Evolutionary conservation across 1,139 yeast genomes (phyloP).

Genomic region (Protomyces lactucae-debilis): DNA sequence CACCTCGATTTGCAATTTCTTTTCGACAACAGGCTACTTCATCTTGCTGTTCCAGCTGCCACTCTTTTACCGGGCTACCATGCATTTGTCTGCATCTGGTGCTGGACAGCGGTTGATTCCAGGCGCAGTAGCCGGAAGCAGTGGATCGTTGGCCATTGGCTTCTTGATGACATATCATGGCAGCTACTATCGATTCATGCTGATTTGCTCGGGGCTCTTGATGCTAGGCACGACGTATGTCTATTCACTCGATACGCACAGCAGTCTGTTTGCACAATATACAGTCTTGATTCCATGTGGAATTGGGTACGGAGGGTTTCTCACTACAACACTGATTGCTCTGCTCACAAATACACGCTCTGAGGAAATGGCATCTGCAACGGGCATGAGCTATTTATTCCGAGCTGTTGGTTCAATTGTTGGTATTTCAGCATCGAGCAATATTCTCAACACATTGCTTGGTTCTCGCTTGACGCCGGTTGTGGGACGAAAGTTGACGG

Average conservation of each 20-base stretch:
- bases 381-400: slow-evolving; percentile 32
- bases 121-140: slow-evolving; percentile 32
- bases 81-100: slow-evolving; percentile 32
- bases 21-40: slow-evolving; percentile 54
- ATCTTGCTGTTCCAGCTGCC: slow-evolving; percentile 57
- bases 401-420: slow-evolving; percentile 33
- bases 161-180: slow-evolving; percentile 52
- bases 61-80: slow-evolving; percentile 33
- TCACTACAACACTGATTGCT: slow-evolving; percentile 25
- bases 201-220: background rate
- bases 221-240: slow-evolving; percentile 30
- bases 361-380: slow-evolving; percentile 33
- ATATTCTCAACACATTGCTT: slow-evolving; percentile 6
- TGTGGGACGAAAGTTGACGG: background rate
- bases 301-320: slow-evolving; percentile 30
- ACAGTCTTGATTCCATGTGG: slow-evolving; percentile 32
- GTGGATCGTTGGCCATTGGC: slow-evolving; percentile 32
- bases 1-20: slow-evolving; percentile 49
- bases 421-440: slow-evolving; percentile 30
- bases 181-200: slow-evolving; percentile 42
- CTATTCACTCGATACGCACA: slow-evolving; percentile 28
- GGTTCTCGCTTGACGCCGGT: background rate
- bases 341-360: slow-evolving; percentile 5
- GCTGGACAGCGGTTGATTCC: slow-evolving; percentile 34
- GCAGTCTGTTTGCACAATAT: slow-evolving; percentile 29